Evolutionary conservation across 139 green algal genomes (phyloP), one percentile per base, ranked within the genome.

Genomic region (Coccomyxa sp.): DNA sequence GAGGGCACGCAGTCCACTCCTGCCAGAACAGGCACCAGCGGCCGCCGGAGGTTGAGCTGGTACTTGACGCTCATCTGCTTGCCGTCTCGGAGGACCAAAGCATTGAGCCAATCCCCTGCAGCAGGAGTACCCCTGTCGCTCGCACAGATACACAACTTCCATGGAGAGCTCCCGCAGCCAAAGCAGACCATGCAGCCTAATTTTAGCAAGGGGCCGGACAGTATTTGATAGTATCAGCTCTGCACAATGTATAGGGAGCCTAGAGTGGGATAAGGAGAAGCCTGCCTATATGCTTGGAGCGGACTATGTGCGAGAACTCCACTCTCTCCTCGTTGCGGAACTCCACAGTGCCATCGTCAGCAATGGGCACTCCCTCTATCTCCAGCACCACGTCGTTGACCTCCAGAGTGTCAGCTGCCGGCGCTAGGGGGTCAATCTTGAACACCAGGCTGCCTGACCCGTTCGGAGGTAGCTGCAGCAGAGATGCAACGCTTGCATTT

Each of bases 271-370:
- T 33, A 7, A 40, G 7, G 70, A 7, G 0, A 9, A 8, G 16
- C 54, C 8, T 54, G 78, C 80, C 89, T 29, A 93, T 85, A 77
- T 92, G 86, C 74, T 89, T 90, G 55, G 68, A 78, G 12, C 85
- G 85, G 6, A 93, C 78, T 14, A 93, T 70, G 70, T 90, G 76
- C 0, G 73, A 82, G 81, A 79, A 91, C 80, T 92, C 88, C 29
- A 94, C 81, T 0, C 89, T 80, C 79, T 94, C 89, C 58, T 94
- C 89, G 35, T 91, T 84, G 0, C 89, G 55, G 69, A 92, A 92
- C 71, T 86, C 77, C 0, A 90, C 76, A 24, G 89, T 92, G 36
- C 88, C 89, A 75, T 94, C 89, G 75, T 93, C 88, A 29, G 89
- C 89, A 8, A 93, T 79, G 0, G 75, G 38, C 5, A 85, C 73